Conservation (phyloP, 495 filamentous ascomycete species). For the Daldinia decipiens region DNA sequence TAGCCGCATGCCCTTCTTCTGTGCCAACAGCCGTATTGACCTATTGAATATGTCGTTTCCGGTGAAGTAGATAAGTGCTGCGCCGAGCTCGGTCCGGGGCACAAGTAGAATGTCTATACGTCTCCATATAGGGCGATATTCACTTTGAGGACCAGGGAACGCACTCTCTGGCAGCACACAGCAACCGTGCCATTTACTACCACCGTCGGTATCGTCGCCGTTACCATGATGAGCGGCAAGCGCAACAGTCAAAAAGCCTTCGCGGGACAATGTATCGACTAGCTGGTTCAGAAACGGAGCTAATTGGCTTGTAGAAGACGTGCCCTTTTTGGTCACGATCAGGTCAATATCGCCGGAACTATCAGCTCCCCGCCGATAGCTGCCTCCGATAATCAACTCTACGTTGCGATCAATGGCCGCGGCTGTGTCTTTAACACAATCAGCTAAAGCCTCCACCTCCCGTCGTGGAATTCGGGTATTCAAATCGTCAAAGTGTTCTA, state of each 20-base stretch:
- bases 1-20: constrained; percentile 83
- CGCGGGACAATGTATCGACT: constrained; percentile 66
- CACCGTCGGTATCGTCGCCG: constrained; percentile 46
- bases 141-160: constrained; percentile 35
- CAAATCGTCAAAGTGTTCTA: constrained; percentile 87
- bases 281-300: constrained; percentile 70
- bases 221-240: constrained; percentile 52
- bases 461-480: constrained; percentile 80
- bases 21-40: constrained; percentile 82
- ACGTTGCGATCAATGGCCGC: constrained; percentile 66
- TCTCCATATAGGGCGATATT: constrained; percentile 67
- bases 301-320: constrained; percentile 67
- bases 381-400: constrained; percentile 80
- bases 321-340: constrained; percentile 78
- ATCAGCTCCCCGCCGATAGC: constrained; percentile 82
- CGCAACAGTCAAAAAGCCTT: constrained; percentile 66
- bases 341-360: constrained; percentile 86
- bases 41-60: constrained; percentile 98
- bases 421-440: constrained; percentile 71
- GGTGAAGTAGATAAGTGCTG: constrained; percentile 93
- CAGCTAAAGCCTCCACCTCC: constrained; percentile 78
- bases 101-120: constrained; percentile 90
- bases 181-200: constrained; percentile 89
- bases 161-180: constrained; percentile 66
- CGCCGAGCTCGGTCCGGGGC: constrained; percentile 81